These are phyloP conservation scores for Amesomyces nigricolor DNA, from an alignment of 2,329 filamentous ascomycete species.

Conservation along the genomic window DNA sequence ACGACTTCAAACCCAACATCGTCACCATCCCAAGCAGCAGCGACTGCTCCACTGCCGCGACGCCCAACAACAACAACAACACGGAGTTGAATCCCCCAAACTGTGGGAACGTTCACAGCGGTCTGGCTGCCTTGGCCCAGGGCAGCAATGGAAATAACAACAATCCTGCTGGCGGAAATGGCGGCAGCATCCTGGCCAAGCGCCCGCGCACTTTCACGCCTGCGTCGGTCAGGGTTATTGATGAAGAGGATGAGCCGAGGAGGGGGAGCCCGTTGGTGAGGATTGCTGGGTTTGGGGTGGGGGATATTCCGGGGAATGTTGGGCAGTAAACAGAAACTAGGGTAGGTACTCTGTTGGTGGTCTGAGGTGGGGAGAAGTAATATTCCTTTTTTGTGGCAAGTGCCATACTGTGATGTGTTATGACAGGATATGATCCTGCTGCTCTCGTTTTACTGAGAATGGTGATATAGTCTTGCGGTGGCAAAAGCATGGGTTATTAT, in stretches of 20 bases:
- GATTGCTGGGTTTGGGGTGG: constrained; percentile 6
- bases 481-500: too few species aligned
- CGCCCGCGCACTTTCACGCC: constrained; percentile 44
- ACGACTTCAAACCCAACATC: constrained; percentile 31
- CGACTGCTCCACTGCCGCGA: constrained; percentile 21
- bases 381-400: too few species aligned
- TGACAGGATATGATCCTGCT: too few species aligned
- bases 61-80: background rate
- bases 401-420: too few species aligned
- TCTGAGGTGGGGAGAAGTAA: too few species aligned
- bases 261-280: constrained; percentile 32
- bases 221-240: constrained; percentile 40
- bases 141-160: constrained; percentile 1
- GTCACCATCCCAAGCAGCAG: constrained; percentile 24
- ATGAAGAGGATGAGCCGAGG: constrained; percentile 43
- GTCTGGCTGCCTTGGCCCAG: constrained; percentile 6
- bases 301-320: background rate
- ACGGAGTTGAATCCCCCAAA: background rate
- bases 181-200: constrained; percentile 36
- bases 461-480: too few species aligned
- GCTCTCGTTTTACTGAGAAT: too few species aligned
- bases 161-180: constrained; percentile 11
- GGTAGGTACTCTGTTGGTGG: too few species aligned
- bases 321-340: background rate
- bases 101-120: constrained; percentile 9